Conservation (phyloP, 768 basidiomycete genomes). For the Rhodotorula kratochvilovae region DNA sequence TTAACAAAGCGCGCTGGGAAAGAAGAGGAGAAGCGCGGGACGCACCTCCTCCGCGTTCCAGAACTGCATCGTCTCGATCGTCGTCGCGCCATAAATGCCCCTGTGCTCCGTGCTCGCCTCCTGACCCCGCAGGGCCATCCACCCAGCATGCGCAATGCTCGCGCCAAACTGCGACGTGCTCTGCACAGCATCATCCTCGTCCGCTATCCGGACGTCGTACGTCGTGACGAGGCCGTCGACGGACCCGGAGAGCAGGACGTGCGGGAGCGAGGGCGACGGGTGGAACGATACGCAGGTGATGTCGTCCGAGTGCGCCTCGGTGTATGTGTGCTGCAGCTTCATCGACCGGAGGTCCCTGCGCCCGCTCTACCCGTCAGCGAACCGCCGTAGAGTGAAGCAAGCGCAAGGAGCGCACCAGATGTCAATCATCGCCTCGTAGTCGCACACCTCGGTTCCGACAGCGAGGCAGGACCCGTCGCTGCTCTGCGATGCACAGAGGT, state of each 20-base stretch:
- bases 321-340: slow-evolving; percentile 37
- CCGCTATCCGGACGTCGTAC: slow-evolving; percentile 41
- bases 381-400: background rate
- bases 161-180: slow-evolving; percentile 41
- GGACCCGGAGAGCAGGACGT: slow-evolving; percentile 40
- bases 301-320: slow-evolving; percentile 44
- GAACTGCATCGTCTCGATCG: slow-evolving; percentile 41
- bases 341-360: slow-evolving; percentile 37
- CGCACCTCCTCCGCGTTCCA: slow-evolving; percentile 41
- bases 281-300: slow-evolving; percentile 42
- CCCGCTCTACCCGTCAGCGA: background rate
- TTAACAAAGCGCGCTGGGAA: background rate
- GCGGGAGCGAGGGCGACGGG: slow-evolving; percentile 36
- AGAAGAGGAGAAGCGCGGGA: background rate
- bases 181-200: slow-evolving; percentile 43
- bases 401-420: slow-evolving; percentile 31
- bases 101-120: slow-evolving; percentile 7
- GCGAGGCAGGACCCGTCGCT: slow-evolving; percentile 37
- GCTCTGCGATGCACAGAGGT: slow-evolving; percentile 35
- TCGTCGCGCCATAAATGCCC: slow-evolving; percentile 38
- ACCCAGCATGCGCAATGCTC: slow-evolving; percentile 30
- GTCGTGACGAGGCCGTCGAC: slow-evolving; percentile 42
- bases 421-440: slow-evolving; percentile 42
- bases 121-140: slow-evolving; percentile 35
- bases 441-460: slow-evolving; percentile 37